Base-by-base conservation (phyloP, 1,284 basidiomycete species). In the Cutaneotrichosporon arboriforme region DNA sequence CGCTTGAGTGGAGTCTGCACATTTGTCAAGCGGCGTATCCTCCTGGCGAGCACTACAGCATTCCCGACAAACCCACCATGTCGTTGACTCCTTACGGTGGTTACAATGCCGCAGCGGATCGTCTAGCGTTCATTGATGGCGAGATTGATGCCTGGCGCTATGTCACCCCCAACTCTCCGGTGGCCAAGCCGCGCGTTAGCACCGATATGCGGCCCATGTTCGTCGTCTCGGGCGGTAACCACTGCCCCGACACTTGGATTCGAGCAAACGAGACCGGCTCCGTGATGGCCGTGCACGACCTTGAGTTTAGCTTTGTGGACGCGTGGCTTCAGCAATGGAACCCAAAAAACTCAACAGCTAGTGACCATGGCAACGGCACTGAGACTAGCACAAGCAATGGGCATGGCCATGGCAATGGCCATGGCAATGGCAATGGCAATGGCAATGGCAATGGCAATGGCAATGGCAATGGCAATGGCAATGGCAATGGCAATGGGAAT, bases 71-170 rank as follows among this genome's bases (percentile, higher is more conserved):
- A 10, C 26, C 26, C 10, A 31, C 26, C 10, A 5, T 18, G 63
- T 80, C 79, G 2, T 87, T 93, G 39, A 94, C 94, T 61, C 74
- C 67, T 2, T 75, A 90, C 5, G 90, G 89, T 21, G 84, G 84
- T 63, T 90, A 86, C 69, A 80, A 77, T 49, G 84, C 91, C 57
- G 82, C 82, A 18, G 81, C 82, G 17, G 86, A 90, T 69, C 78
- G 86, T 46, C 75, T 96, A 51, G 91, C 91, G 0, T 84, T 93
- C 62, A 86, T 94, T 44, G 62, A 62, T 40, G 59, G 63, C 8
- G 63, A 63, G 43, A 49, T 57, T 22, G 90, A 94, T 72, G 90
- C 91, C 4, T 96, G 91, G 90, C 81, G 86, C 57, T 87, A 88
- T 0, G 85, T 84, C 14, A 35, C 51, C 4, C 40, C 38, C 1